Evolutionary conservation across 2,329 filamentous ascomycete genomes (phyloP), one percentile per base, ranked within the genome.

Genomic region (Aspergillus sp.): DNA sequence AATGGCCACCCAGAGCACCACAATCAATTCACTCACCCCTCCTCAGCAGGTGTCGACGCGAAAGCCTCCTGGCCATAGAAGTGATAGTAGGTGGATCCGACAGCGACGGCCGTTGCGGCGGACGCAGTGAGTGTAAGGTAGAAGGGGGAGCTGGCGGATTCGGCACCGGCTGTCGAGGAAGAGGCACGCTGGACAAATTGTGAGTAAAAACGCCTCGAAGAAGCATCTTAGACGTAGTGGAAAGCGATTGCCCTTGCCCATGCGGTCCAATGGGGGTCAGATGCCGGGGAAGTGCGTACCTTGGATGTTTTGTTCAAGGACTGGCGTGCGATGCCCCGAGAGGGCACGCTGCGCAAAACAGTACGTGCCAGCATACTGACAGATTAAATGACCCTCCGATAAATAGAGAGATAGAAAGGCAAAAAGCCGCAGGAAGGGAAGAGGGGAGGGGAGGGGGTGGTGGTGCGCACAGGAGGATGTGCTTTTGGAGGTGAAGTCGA

Each of bases 1-100:
- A 41, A 54, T 48, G 43, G 42, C 48, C 41, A 58, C 48, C 33
- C 37, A 28, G 39, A 34, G 34, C 26, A 47, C 31, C 31, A 43
- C 12, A 34, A 33, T 39, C 31, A 40, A 38, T 48, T 43, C 34
- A 86, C 91, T 85, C 79, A 98, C 93, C 93, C 93, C 83, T 98
- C 93, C 78, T 98, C 93, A 65, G 86, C 86, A 53, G 89, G 90
- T 60, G 91, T 90, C 83, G 86, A 86, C 60, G 93, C 93, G 71
- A 89, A 82, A 51, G 88, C 86, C 61, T 86, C 83, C 61, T 88
- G 82, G 64, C 90, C 93, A 73, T 95, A 97, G 60, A 95, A 84
- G 74, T 95, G 89, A 72, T 91, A 95, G 77, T 88, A 90, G 64
- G 91, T 83, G 57, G 91, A 91, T 62, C 90, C 90, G 71, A 88